These are phyloP conservation scores for Solanum sejunctum DNA, from an alignment of 257 asterid genomes.

Conservation along the genomic window DNA sequence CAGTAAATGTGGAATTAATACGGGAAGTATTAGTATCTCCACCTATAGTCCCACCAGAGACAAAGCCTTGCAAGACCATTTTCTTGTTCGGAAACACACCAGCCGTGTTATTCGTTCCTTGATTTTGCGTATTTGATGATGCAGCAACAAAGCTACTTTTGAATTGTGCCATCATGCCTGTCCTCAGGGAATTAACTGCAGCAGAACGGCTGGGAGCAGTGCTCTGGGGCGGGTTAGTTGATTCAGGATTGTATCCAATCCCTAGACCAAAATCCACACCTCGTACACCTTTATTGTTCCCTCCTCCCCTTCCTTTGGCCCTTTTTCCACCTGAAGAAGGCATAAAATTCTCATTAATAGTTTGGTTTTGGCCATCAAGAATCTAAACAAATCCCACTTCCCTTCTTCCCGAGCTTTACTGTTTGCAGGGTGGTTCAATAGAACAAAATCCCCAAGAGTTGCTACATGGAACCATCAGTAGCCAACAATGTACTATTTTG, in stretches of 20 bases:
- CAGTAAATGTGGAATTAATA: constrained; percentile 21
- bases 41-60: constrained; percentile 95
- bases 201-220: constrained; percentile 51
- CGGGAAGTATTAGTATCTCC: constrained; percentile 44
- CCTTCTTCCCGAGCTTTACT: neutral
- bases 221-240: constrained; percentile 27
- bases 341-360: neutral
- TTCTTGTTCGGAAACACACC: constrained; percentile 31
- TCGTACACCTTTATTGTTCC: constrained; percentile 71
- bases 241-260: constrained; percentile 67
- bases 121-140: constrained; percentile 64
- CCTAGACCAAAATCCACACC: constrained; percentile 96
- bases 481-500: neutral
- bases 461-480: neutral
- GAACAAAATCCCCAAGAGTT: neutral
- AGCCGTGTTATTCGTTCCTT: constrained; percentile 31
- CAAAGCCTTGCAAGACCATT: constrained; percentile 64
- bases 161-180: constrained; percentile 79
- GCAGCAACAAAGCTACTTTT: constrained; percentile 81
- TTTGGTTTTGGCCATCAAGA: neutral
- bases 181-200: constrained; percentile 52
- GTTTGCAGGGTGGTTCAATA: neutral
- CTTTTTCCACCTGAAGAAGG: constrained; percentile 70
- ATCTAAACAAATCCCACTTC: neutral
- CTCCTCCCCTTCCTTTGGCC: constrained; percentile 89